Evolutionary conservation across 371 early-diverging fungal genomes (phyloP), one percentile per base, ranked within the genome.

Genomic region (Synchytrium microbalum): DNA sequence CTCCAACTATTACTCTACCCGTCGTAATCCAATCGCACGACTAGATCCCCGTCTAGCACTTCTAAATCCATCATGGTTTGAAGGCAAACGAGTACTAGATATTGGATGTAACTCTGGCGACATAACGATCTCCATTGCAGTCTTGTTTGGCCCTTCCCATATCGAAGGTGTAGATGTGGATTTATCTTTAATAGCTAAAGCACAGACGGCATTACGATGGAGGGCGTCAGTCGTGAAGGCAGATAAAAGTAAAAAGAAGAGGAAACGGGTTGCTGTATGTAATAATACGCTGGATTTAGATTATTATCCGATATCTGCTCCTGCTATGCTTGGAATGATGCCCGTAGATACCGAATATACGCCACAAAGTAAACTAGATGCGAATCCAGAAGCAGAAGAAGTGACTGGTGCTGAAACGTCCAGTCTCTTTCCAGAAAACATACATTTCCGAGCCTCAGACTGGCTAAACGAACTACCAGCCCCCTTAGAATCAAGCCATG

Each of bases 51-150:
- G 93, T 23, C 67, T 92, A 3, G 71, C 74, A 25, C 54, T 83
- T 3, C 62, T 92, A 31, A 76, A 84, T 1, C 56, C 63, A 29
- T 53, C 32, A 1, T 76, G 83, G 72, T 84, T 93, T 60, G 61
- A 69, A 23, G 72, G 74, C 25, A 86, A 86, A 60, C 66, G 66
- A 8, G 84, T 90, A 10, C 74, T 92, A 26, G 94, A 93, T 71
- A 84, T 93, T 70, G 94, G 94, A 3, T 93, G 94, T 76, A 92
- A 92, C 67, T 67, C 84, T 1, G 94, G 90, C 13, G 68, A 81
- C 52, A 65, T 92, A n/a, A 80, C 88, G 0, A 70, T 89, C 27
- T 70, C 75, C 2, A 67, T 90, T 56, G 89, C 86, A 72, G 75
- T 67, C 58, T 19, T 52, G 19, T 69, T 69, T 55, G 52, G 25